These are phyloP conservation scores for Rickenella mellea DNA, from an alignment of 768 basidiomycete species.

Conservation along the genomic window DNA sequence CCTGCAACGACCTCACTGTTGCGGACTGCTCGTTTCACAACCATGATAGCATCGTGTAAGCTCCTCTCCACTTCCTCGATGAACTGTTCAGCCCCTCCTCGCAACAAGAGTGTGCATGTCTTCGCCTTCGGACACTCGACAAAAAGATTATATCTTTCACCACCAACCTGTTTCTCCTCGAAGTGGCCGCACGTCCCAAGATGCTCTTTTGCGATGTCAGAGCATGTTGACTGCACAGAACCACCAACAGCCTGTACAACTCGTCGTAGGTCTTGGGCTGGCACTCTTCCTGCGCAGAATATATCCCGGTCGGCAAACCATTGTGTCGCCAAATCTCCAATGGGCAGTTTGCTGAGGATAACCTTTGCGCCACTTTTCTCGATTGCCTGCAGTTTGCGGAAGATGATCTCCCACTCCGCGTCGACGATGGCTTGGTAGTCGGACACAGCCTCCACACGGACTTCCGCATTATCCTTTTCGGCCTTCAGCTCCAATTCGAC, in stretches of 20 bases:
- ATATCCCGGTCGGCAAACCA: conserved; percentile 99
- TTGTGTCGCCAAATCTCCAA: conserved; percentile 96
- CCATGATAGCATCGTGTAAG: conserved; percentile 98
- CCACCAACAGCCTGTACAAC: conserved; percentile 96
- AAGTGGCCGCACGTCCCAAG: conserved; percentile 90
- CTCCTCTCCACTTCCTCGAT: conserved; percentile 97
- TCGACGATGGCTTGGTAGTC: conserved; percentile 99
- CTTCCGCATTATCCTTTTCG: conserved; percentile 98
- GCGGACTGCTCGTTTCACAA: conserved; percentile 94
- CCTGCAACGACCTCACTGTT: conserved; percentile 97
- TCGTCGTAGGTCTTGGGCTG: conserved; percentile 80
- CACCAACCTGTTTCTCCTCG: conserved; percentile 92
- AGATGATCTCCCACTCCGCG: conserved; percentile 99
- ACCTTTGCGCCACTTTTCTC: conserved; percentile 95
- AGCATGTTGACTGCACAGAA: conserved; percentile 88
- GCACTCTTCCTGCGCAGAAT: conserved; percentile 96
- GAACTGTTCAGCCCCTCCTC: conserved; percentile 98
- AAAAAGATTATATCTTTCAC: conserved; percentile 94
- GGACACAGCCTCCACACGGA: conserved; percentile 90
- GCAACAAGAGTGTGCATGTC: conserved; percentile 88
- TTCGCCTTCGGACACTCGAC: conserved; percentile 88
- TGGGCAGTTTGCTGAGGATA: conserved; percentile 94
- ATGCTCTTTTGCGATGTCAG: conserved; percentile 83
- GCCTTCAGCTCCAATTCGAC: conserved; percentile 98
- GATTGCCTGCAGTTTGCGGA: conserved; percentile 92